Evolutionary conservation across 208 protist genomes (phyloP), one percentile per base, ranked within the genome.

Genomic region (Trypanosoma caninum): DNA sequence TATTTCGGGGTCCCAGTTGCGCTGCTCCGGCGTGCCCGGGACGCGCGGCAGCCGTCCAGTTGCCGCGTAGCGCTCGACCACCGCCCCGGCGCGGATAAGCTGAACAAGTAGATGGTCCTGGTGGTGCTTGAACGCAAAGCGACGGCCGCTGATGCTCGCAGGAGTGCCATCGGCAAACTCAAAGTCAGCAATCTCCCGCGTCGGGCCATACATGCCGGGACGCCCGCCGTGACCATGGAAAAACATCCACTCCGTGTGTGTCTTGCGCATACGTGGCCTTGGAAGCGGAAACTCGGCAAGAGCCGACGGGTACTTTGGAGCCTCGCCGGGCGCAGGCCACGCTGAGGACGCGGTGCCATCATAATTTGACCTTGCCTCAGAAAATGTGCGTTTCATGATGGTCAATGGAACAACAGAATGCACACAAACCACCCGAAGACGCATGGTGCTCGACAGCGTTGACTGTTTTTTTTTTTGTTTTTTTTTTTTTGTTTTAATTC

Each of bases 141-240:
- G 82, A 14, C 74, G 76, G 10, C 65, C 37, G 57, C 72, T 85
- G 25, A 86, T 66, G 28, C 71, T 77, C n/a, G 76, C 61, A 8
- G 89, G 89, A 2, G 89, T 95, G 53, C 89, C 89, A 50, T 95
- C 89, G 5, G 72, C 82, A 72, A 80, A 91, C 76, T 91, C 82
- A 56, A 79, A 93, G 56, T 95, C 89, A 0, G 89, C 82, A 5
- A 90, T 66, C 55, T 95, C 89, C 20, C 86, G 78, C 14, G 84
- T 76, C 11, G 76, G 76, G 27, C 89, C 89, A 69, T 82, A 89
- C 59, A 76, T 72, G 35, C 84, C 82, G 31, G 74, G 74, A 48
- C 78, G 73, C 33, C 75, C 74, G 13, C 88, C 88, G 67, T 94
- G 72, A 28, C 84, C 84, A 69, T 94, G 84, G 50, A 89, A 81